Percentiles rank a stretch among this genome's conserved stretches.
Conservation (phyloP, 2,329 filamentous ascomycete genomes). For the Penicillium sp. region DNA sequence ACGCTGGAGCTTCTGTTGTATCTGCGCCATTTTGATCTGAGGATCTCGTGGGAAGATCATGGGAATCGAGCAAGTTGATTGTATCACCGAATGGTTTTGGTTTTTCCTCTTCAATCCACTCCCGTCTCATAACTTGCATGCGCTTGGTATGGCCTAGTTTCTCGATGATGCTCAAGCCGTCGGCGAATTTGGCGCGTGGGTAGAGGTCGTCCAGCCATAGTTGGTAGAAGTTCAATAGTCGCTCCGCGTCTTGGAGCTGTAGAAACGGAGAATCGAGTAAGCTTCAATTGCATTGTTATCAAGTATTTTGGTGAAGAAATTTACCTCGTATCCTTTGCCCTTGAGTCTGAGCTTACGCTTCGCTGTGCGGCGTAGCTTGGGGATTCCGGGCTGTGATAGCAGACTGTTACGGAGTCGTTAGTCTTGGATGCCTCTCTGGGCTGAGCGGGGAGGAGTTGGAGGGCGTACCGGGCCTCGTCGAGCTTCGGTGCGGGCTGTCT, state of each 20-base stretch:
- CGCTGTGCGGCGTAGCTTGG: constrained; percentile 75
- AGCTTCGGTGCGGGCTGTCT: constrained; percentile 81
- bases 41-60: constrained; percentile 10
- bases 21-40: constrained; percentile 11
- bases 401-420: constrained; percentile 60
- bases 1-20: neutral
- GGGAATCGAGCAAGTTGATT: constrained; percentile 9
- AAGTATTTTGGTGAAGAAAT: constrained; percentile 9
- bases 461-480: constrained; percentile 73
- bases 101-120: constrained; percentile 79
- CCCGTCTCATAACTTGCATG: constrained; percentile 74
- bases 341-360: constrained; percentile 76
- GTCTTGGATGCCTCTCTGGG: neutral
- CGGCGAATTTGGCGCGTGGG: constrained; percentile 90
- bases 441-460: neutral
- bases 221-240: constrained; percentile 88
- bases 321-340: constrained; percentile 90
- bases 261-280: constrained; percentile 11
- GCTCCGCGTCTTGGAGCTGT: constrained; percentile 81
- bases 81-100: constrained; percentile 28
- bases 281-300: constrained; percentile 7
- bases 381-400: constrained; percentile 83
- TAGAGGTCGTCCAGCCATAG: constrained; percentile 96
- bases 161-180: constrained; percentile 88
- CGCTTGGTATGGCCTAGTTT: constrained; percentile 86